Percentiles rank a stretch among this genome's conserved stretches.
Conservation (phyloP, 1,139 yeast species). For the Debaryomyces psychrophilus region DNA sequence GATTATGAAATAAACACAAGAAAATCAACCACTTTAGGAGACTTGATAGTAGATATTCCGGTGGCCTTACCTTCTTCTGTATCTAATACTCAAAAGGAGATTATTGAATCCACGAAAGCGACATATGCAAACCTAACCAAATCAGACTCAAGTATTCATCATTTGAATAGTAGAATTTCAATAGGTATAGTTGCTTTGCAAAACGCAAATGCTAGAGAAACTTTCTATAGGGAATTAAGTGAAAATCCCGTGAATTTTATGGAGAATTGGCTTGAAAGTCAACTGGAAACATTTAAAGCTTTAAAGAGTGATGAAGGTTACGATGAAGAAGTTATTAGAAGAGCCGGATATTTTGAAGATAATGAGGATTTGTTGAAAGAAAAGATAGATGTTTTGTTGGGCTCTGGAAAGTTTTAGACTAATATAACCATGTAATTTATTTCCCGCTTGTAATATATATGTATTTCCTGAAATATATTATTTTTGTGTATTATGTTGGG, state of each 20-base stretch:
- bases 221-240: slow-evolving; percentile 71
- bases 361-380: slow-evolving; percentile 68
- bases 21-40: slow-evolving; percentile 79
- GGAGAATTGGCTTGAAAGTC: slow-evolving; percentile 71
- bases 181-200: slow-evolving; percentile 68
- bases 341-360: slow-evolving; percentile 77
- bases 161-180: slow-evolving; percentile 61
- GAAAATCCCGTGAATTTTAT: slow-evolving; percentile 78
- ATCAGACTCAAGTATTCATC: slow-evolving; percentile 55
- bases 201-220: slow-evolving; percentile 50
- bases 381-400: slow-evolving; percentile 72
- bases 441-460: slow-evolving; percentile 1
- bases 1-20: slow-evolving; percentile 78
- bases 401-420: slow-evolving; percentile 29
- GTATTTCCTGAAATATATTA: neutral
- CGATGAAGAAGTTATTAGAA: slow-evolving; percentile 87
- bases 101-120: slow-evolving; percentile 41
- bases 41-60: slow-evolving; percentile 73
- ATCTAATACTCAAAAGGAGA: slow-evolving; percentile 39
- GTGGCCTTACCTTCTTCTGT: slow-evolving; percentile 58
- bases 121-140: slow-evolving; percentile 43
- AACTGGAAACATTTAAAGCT: slow-evolving; percentile 73
- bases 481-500: neutral
- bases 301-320: slow-evolving; percentile 86
- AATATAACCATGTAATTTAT: neutral